Conservation (phyloP, 2,329 filamentous ascomycete species). For the Xylaria sp. region DNA sequence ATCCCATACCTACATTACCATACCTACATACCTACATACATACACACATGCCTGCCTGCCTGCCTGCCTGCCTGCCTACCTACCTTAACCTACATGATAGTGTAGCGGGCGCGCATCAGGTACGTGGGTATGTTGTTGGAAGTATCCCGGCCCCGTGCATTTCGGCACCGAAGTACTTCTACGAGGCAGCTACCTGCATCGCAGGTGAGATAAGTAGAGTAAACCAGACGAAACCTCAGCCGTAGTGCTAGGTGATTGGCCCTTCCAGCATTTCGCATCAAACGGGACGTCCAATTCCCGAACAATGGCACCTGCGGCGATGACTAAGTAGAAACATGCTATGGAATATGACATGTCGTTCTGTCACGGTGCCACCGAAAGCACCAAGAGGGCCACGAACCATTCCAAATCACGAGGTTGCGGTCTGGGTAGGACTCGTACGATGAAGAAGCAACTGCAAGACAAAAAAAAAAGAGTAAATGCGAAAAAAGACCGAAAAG, state of each 20-base stretch:
- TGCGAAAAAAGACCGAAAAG: too few relatives aligned
- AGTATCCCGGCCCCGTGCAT: slow-evolving; percentile 39
- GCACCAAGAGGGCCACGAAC: not conserved
- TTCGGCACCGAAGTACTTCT: slow-evolving; percentile 32
- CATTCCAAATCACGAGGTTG: slow-evolving; percentile 24
- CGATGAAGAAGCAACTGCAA: slow-evolving; percentile 12
- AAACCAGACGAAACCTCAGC: not conserved
- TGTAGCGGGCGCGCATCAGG: slow-evolving; percentile 18
- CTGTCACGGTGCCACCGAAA: slow-evolving; percentile 12
- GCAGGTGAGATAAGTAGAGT: not conserved
- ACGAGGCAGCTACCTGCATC: slow-evolving; percentile 29
- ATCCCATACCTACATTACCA: too few relatives aligned
- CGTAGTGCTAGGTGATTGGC: not conserved
- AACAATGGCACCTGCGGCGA: slow-evolving; percentile 41
- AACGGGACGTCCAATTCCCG: slow-evolving; percentile 10
- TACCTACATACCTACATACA: too few relatives aligned
- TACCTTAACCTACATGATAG: not conserved
- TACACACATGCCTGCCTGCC: slow-evolving; percentile 9
- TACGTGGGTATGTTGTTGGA: slow-evolving; percentile 16
- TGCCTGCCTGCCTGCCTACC: too few relatives aligned
- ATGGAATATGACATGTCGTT: slow-evolving; percentile 34
- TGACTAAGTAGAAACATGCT: slow-evolving; percentile 22
- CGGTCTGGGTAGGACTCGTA: slow-evolving; percentile 20
- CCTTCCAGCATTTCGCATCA: slow-evolving; percentile 8
- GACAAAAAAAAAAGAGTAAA: slow-evolving; percentile 1